A percentile compares a stretch with the other conserved stretches of the same genome.
phyloP scores from a whole-genome alignment of 805 yeast genomes.

The Diddensiella caesifluorescens region DNA sequence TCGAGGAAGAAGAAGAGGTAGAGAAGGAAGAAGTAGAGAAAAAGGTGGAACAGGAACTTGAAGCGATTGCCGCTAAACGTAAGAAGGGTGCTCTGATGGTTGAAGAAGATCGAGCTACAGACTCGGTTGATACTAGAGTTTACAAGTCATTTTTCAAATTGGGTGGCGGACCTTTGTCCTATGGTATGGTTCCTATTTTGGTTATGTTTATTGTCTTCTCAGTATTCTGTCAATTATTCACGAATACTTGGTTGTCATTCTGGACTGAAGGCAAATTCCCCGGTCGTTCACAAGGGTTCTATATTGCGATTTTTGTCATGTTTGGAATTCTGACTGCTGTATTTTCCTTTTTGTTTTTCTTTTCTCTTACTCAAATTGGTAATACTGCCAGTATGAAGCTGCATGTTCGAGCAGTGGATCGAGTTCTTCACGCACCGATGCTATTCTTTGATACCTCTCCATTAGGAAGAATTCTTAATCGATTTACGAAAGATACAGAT shows the following conservation, averaged over 20 bases:
- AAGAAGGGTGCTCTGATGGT: slow-evolving; percentile 27
- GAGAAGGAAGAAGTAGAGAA: slow-evolving; percentile 17
- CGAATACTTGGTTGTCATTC: slow-evolving; percentile 72
- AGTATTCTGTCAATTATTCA: slow-evolving; percentile 39
- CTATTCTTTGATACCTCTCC: slow-evolving; percentile 80
- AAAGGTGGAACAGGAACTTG: slow-evolving; percentile 10
- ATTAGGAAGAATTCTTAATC: slow-evolving; percentile 75
- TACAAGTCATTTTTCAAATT: slow-evolving; percentile 47
- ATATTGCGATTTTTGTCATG: slow-evolving; percentile 60
- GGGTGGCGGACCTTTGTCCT: slow-evolving; percentile 46
- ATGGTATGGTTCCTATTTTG: slow-evolving; percentile 31
- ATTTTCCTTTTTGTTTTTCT: slow-evolving; percentile 42
- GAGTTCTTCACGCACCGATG: slow-evolving; percentile 74
- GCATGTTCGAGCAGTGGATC: slow-evolving; percentile 55
- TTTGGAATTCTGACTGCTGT: slow-evolving; percentile 50
- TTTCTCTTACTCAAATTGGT: slow-evolving; percentile 36
- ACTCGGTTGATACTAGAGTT: slow-evolving; percentile 35
- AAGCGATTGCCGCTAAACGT: slow-evolving; percentile 20
- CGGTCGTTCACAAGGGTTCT: slow-evolving; percentile 46
- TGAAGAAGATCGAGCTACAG: slow-evolving; percentile 29
- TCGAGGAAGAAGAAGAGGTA: slow-evolving; percentile 26
- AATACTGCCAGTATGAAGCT: slow-evolving; percentile 52
- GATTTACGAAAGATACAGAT: slow-evolving; percentile 86
- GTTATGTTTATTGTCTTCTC: slow-evolving; percentile 47
- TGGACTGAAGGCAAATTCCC: slow-evolving; percentile 62